Percentiles rank a stretch among this genome's conserved stretches.
These are phyloP conservation scores for Parasitella parasitica DNA, from an alignment of 371 early-diverging fungal genomes.

Conservation along the genomic window DNA sequence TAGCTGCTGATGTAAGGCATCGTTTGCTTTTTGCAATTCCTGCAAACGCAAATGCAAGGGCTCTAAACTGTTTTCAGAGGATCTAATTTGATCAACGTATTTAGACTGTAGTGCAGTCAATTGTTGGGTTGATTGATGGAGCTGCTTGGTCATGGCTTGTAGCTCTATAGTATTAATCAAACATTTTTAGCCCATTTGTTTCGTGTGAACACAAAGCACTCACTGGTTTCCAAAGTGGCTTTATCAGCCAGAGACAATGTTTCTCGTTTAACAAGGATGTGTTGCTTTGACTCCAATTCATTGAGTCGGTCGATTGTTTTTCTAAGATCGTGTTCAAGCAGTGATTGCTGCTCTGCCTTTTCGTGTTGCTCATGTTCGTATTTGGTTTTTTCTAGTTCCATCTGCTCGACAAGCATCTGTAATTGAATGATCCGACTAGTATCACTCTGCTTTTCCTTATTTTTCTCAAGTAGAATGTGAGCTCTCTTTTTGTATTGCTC, in stretches of 20 bases:
- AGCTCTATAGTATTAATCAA: slow-evolving; percentile 5
- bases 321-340: slow-evolving; percentile 50
- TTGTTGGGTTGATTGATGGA: neutral
- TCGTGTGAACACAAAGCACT: neutral
- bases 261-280: slow-evolving; percentile 15
- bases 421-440: slow-evolving; percentile 34
- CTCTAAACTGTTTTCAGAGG: neutral
- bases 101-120: slow-evolving; percentile 6
- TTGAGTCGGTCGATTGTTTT: slow-evolving; percentile 52
- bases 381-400: slow-evolving; percentile 34
- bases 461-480: slow-evolving; percentile 51
- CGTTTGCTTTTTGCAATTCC: slow-evolving; percentile 7
- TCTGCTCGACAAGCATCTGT: slow-evolving; percentile 32
- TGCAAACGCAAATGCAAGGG: slow-evolving; percentile 1
- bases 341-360: slow-evolving; percentile 27
- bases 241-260: neutral
- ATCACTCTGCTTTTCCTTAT: slow-evolving; percentile 28
- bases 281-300: slow-evolving; percentile 44
- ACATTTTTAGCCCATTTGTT: neutral
- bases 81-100: slow-evolving; percentile 4
- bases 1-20: slow-evolving; percentile 13
- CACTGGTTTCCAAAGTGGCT: slow-evolving; percentile 6
- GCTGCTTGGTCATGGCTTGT: neutral
- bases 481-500: slow-evolving; percentile 67
- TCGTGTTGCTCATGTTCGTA: slow-evolving; percentile 22